Evolutionary conservation across 1,139 yeast genomes (phyloP).

Genomic region (Taiozyma sp.): DNA sequence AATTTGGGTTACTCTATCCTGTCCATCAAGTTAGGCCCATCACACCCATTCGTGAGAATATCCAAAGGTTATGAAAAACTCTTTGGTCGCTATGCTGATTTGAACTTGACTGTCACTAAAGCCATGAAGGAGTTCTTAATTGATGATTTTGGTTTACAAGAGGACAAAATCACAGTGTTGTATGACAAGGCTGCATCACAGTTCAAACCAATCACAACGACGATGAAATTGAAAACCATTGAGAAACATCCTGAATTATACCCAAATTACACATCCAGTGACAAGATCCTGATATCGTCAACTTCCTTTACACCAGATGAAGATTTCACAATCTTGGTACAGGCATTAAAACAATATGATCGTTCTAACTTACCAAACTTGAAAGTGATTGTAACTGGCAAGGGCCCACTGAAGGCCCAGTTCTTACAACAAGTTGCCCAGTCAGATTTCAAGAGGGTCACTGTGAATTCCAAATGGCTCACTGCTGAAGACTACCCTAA

Average conservation of each 20-base stretch:
- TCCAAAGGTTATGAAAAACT: slow-evolving; percentile 53
- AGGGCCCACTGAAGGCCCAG: slow-evolving; percentile 71
- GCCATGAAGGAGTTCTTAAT: slow-evolving; percentile 63
- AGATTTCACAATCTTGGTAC: slow-evolving; percentile 66
- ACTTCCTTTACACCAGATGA: slow-evolving; percentile 98
- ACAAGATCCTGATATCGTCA: slow-evolving; percentile 71
- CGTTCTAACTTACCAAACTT: slow-evolving; percentile 44
- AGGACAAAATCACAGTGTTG: slow-evolving; percentile 40
- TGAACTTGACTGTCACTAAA: slow-evolving; percentile 78
- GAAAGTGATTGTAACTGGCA: slow-evolving; percentile 80
- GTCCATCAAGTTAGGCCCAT: slow-evolving; percentile 50
- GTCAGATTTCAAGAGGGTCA: slow-evolving; percentile 43
- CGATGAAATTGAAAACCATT: slow-evolving; percentile 34
- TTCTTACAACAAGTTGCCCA: slow-evolving; percentile 44
- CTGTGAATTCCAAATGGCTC: slow-evolving; percentile 71
- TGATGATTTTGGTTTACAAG: slow-evolving; percentile 43
- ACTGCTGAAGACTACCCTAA: slow-evolving; percentile 75
- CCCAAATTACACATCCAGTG: slow-evolving; percentile 32
- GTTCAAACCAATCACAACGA: slow-evolving; percentile 47
- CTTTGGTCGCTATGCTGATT: slow-evolving; percentile 59
- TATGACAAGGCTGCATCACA: slow-evolving; percentile 74
- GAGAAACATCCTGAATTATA: slow-evolving; percentile 35
- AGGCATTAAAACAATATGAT: slow-evolving; percentile 65
- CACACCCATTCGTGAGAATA: slow-evolving; percentile 55
- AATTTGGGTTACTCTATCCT: slow-evolving; percentile 85